Base-by-base conservation (phyloP, 768 basidiomycete genomes). In the Trametes coccinea region DNA sequence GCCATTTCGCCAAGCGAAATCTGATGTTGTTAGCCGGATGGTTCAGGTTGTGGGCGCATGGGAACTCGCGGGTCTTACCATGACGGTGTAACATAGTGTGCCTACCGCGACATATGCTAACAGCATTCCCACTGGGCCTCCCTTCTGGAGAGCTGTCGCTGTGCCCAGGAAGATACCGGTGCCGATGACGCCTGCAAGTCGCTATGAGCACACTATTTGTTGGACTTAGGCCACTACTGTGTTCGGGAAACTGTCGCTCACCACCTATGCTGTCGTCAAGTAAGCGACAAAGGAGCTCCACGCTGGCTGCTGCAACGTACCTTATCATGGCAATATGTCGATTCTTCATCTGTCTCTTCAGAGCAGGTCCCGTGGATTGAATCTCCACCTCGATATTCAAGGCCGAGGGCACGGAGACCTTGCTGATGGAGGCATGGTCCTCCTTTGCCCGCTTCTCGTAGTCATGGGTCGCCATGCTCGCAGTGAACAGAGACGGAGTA, bases 111-210 rank as follows among this genome's bases (percentile, higher is more conserved):
- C 5, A 66, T 82, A 82, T 6, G 71, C 80, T 22, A 82, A 69
- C 10, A 82, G 69, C 41, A 82, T 65, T n/a, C 81, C 81, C 1
- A 83, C 11, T 2, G 81, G 81, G 47, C 82, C 81, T 53, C 80
- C 82, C 13, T 73, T 69, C 54, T 47, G 56, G 43, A 82, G 71
- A 13, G 79, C 76, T 41, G 70, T 74, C 1, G 82, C 85, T 3
- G 81, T 79, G 5, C 82, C 81, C 13, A 87, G 71, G 70, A 87
- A 85, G 3, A 86, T 74, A 52, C 85, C 84, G 2, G 82, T 84
- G 16, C 84, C 82, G 56, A 82, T 81, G 64, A 73, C 73, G 45
- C 73, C 73, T 37, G 34, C 5, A 5, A 37, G 34, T 5, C 34
- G 34, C 34, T 5, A 37, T 37, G 5, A 37, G 34, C 11, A 11